Evolutionary conservation across 306 rosid species (phyloP), one percentile per base, ranked within the genome.

Genomic region (Vicia villosa): DNA sequence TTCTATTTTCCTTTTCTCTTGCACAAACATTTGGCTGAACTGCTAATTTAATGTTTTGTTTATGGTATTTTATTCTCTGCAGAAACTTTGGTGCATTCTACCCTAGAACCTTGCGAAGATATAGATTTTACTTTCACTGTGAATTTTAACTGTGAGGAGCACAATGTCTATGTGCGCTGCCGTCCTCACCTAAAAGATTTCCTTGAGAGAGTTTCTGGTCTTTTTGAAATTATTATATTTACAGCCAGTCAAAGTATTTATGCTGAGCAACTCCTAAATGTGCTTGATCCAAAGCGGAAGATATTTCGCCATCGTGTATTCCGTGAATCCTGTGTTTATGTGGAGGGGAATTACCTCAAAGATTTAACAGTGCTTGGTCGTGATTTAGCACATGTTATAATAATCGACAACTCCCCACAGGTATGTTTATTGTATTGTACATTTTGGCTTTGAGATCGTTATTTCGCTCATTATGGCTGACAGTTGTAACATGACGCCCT

Each of bases 241-340:
- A 94, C 99, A 58, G 99, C 99, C 15, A 94, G 99, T 83, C 99
- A 94, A 81, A 91, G 99, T 73, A 94, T 94, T 74, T 94, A 94
- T 74, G 99, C 99, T 4, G 99, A 94, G 77, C 97, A 94, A 84
- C 99, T 94, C 68, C 89, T 90, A 30, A 94, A 94, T 55, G 95
- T 94, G 75, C 87, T 90, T 72, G 99, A 94, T 83, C 99, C 99
- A 6, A 94, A 85, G 84, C 86, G 99, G 73, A 94, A 87, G 84
- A 87, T 91, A 77, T 87, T 94, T 61, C 96, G 97, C 14, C 99
- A 94, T 66, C 97, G 99, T 50, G 97, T 94, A 34, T 94, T 76
- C 58, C 96, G 97, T 1, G 99, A 94, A 46, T 94, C 99, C 10
- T 94, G 99, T 85, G 97, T 94, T 79, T 94, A 76, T 70, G 97